phyloP scores from a whole-genome alignment of 768 basidiomycete species.

The Tricholoma matsutake region DNA sequence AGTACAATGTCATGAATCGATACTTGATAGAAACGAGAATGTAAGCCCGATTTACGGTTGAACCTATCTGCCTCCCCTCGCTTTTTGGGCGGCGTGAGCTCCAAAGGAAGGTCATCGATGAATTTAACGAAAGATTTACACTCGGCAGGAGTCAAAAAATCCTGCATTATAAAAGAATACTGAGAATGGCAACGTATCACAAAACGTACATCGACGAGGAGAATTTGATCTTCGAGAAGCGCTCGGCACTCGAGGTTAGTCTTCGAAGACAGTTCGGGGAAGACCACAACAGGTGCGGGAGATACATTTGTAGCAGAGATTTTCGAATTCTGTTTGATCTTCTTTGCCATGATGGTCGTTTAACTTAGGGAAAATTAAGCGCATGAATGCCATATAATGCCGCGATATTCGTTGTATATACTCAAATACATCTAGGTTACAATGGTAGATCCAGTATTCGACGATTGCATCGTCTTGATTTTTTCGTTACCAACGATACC shows the following conservation, averaged over 20 bases:
- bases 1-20: background rate
- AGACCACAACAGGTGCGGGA: slow-evolving; percentile 15
- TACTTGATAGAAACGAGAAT: background rate
- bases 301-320: background rate
- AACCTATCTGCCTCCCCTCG: slow-evolving; percentile 68
- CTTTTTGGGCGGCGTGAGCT: slow-evolving; percentile 69
- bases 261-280: slow-evolving; percentile 47
- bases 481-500: slow-evolving; percentile 12
- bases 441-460: background rate
- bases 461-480: slow-evolving; percentile 2
- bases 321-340: slow-evolving; percentile 2
- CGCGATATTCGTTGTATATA: background rate
- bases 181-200: background rate
- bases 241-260: slow-evolving; percentile 40
- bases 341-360: slow-evolving; percentile 13
- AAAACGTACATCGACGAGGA: slow-evolving; percentile 52
- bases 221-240: slow-evolving; percentile 62
- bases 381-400: background rate
- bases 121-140: slow-evolving; percentile 59
- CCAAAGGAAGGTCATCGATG: slow-evolving; percentile 56
- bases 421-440: background rate
- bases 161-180: slow-evolving; percentile 33
- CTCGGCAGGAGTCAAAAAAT: slow-evolving; percentile 55
- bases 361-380: background rate
- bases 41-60: slow-evolving; percentile 48